Conservation (phyloP, 352 stramenopile genomes). For the Globisporangium takayamanum region DNA sequence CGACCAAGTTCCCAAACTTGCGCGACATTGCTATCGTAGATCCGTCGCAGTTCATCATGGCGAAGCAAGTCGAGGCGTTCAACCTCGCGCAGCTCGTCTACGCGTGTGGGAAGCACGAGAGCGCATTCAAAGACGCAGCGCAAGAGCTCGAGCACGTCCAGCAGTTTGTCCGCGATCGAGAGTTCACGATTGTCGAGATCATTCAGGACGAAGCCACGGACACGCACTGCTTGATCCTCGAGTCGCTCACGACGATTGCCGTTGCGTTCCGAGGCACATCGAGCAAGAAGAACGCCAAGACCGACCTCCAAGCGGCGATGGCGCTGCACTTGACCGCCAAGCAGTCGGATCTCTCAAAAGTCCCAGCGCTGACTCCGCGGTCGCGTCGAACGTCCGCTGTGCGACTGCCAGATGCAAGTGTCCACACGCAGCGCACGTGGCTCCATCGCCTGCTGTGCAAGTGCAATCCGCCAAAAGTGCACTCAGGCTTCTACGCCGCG, state of each 20-base stretch:
- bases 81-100: conserved; percentile 42
- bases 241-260: conserved; percentile 22
- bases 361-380: conserved; percentile 2
- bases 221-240: conserved; percentile 33
- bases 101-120: conserved; percentile 27
- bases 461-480: conserved; percentile 28
- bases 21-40: conserved; percentile 19
- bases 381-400: not conserved
- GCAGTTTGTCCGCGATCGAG: conserved; percentile 19
- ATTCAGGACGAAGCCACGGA: conserved; percentile 30
- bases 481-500: conserved; percentile 35
- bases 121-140: conserved; percentile 10
- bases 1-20: conserved; percentile 22
- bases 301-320: conserved; percentile 33
- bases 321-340: conserved; percentile 20
- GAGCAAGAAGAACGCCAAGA: conserved; percentile 37
- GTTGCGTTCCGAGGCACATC: conserved; percentile 35
- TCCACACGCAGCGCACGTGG: conserved; percentile 11
- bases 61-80: conserved; percentile 35
- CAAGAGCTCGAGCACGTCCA: conserved; percentile 18
- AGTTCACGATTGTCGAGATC: conserved; percentile 23
- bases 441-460: conserved; percentile 25
- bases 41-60: conserved; percentile 31
- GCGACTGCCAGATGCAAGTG: not conserved
- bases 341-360: conserved; percentile 19